phyloP scores from a whole-genome alignment of 2,329 filamentous ascomycete genomes.

The Monilinia fructicola region DNA sequence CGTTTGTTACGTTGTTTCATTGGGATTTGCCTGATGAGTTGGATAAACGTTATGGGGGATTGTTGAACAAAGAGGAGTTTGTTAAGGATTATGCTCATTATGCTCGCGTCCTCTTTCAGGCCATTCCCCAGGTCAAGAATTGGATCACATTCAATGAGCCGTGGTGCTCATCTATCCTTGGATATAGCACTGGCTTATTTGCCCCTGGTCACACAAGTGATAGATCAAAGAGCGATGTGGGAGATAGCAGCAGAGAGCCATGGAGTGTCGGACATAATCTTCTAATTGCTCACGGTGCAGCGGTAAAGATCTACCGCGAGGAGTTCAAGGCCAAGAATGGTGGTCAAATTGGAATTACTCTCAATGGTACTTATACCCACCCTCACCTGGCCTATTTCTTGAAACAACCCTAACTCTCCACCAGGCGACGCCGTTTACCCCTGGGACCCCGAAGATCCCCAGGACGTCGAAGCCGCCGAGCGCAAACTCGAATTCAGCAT shows the following conservation, averaged over 20 bases:
- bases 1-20: conserved; percentile 81
- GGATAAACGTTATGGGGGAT: conserved; percentile 77
- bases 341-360: conserved; percentile 81
- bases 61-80: conserved; percentile 80
- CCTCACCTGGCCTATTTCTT: not conserved
- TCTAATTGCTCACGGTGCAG: conserved; percentile 74
- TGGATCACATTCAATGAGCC: conserved; percentile 94
- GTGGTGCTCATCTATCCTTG: conserved; percentile 79
- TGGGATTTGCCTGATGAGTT: conserved; percentile 83
- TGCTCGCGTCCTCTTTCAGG: conserved; percentile 71
- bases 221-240: conserved; percentile 65
- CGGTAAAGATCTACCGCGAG: conserved; percentile 78
- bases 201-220: conserved; percentile 82
- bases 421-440: conserved; percentile 75
- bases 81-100: conserved; percentile 78
- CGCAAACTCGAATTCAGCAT: conserved; percentile 87
- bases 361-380: conserved; percentile 61
- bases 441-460: conserved; percentile 74
- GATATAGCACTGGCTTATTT: conserved; percentile 74
- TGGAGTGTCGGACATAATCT: conserved; percentile 83
- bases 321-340: conserved; percentile 73
- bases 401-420: not conserved
- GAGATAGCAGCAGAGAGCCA: conserved; percentile 73
- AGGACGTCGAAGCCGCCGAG: conserved; percentile 71
- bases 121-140: conserved; percentile 74